Conservation (phyloP, 139 green algal genomes). For the Yamagishiella unicocca region DNA sequence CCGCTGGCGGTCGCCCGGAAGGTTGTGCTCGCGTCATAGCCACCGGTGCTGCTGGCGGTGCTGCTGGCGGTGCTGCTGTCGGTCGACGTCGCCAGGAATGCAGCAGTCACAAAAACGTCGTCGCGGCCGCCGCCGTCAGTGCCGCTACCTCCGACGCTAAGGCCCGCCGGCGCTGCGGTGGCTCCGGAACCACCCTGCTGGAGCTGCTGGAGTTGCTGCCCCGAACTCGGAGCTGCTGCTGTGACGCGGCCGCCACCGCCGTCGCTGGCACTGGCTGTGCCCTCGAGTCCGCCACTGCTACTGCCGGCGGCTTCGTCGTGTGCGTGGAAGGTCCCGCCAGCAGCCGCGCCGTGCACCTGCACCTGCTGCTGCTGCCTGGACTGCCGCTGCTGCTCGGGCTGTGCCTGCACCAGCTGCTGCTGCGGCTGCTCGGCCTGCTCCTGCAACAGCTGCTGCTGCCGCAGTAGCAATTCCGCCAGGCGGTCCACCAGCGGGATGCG, state of each 20-base stretch:
- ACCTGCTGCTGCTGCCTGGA: not conserved
- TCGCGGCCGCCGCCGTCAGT: too few species aligned
- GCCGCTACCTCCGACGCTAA: too few species aligned
- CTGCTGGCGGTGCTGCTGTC: not conserved
- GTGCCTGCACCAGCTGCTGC: not conserved
- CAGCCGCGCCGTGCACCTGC: not conserved
- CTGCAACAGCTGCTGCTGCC: not conserved
- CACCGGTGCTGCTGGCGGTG: not conserved
- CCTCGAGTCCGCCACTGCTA: not conserved
- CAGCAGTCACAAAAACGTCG: too few species aligned
- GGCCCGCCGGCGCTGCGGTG: too few species aligned
- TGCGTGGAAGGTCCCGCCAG: not conserved
- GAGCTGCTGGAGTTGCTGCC: not conserved
- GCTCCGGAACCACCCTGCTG: too few species aligned
- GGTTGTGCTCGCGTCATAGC: not conserved
- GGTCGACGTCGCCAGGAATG: not conserved
- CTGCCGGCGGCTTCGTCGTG: not conserved
- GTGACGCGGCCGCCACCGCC: not conserved
- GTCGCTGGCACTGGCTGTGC: not conserved
- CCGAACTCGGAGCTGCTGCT: too few species aligned
- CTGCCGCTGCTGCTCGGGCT: not conserved
- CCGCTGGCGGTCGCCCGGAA: not conserved
- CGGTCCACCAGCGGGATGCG: not conserved
- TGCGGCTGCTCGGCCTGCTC: not conserved
- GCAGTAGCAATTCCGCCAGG: not conserved